Evolutionary conservation across 768 basidiomycete genomes (phyloP), one percentile per base, ranked within the genome.

Genomic region (Termitomyces sp.): DNA sequence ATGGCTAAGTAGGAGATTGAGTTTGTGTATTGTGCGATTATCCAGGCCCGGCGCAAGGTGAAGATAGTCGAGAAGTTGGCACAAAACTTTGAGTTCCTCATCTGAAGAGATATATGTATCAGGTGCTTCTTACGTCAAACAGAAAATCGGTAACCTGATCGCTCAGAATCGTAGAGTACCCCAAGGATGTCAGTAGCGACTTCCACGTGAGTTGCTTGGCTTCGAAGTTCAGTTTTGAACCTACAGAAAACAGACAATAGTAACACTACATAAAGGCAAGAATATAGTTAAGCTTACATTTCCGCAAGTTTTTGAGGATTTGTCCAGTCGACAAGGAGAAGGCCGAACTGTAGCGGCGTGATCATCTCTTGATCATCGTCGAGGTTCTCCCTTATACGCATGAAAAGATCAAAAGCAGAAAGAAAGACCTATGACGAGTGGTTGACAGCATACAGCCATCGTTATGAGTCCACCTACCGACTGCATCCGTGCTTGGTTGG

Each of bases 261-360:
- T 26, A 2, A 7, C 45, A 11, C 11, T 13, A 38, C 1, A 54
- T 38, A 24, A 14, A 30, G 3, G 20, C 20, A 24, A 22, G 16
- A 60, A 32, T 16, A 54, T 24, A 28, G 18, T 1, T 36, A 54
- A 16, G 62, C 77, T 47, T 51, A 74, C 72, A 66, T 72, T 76
- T 75, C 65, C 66, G 83, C 79, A 36, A 81, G 79, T 65, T 90
- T 92, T 65, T 83, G 77, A 0, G 92, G 89, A 67, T 95, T 88
- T 3, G 89, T 91, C 93, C 94, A 96, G 62, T 94, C 92, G 2
- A 88, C 78, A 65, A 95, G 79, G 71, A 94, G 80, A n/a, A 86
- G 73, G 0, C 84, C 86, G 57, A 92, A 85, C 65, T 92, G 89
- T 20, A 82, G 72, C 0, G 88, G 83, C 0, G 81, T 72, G 11